Evolutionary conservation across 1,139 yeast species (phyloP), one percentile per base, ranked within the genome.

Genomic region (Blastobotrys persicus): DNA sequence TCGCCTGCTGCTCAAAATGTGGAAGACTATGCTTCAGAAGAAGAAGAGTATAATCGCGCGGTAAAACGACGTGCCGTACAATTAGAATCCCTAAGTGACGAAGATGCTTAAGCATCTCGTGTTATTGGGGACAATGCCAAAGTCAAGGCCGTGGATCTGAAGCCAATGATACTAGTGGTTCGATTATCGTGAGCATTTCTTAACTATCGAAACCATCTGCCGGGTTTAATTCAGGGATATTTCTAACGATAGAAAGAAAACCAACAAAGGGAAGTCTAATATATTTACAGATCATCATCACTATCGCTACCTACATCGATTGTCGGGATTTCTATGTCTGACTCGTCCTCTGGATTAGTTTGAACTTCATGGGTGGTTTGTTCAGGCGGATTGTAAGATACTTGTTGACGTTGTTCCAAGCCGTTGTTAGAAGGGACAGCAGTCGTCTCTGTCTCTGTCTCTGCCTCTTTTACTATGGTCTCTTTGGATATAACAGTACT

Each of bases 321-420:
- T 16, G 70, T 74, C 1, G 86, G 85, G 52, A 81, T 78, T 54
- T 79, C 85, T 51, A 80, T 76, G 53, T 80, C 85, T 4, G 79
- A 74, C 31, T 68, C 76, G 43, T 48, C 48, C 26, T 49, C 55
- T 2, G 31, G 31, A 17, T 56, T 63, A 5, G 55, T 59, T 9
- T 55, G n/a, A n/a, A n/a, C 60, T 6, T 59, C 60, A 16, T 42
- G 54, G 12, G 28, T 6, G 28, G 28, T 5, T 23, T 5, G 28
- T 23, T 23, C 9, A 23, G 28, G 28, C 9, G 28, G 28, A 9
- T 23, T 23, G 9, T 6, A 23, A 5, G 28, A 23, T 9, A 9
- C 9, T 23, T 23, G 28, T 6, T 6, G 9, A 23, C n/a, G n/a
- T n/a, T n/a, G n/a, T n/a, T n/a, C n/a, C n/a, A n/a, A n/a, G n/a